Base-by-base conservation (phyloP, 805 yeast genomes). In the Barnettozyma populi region DNA sequence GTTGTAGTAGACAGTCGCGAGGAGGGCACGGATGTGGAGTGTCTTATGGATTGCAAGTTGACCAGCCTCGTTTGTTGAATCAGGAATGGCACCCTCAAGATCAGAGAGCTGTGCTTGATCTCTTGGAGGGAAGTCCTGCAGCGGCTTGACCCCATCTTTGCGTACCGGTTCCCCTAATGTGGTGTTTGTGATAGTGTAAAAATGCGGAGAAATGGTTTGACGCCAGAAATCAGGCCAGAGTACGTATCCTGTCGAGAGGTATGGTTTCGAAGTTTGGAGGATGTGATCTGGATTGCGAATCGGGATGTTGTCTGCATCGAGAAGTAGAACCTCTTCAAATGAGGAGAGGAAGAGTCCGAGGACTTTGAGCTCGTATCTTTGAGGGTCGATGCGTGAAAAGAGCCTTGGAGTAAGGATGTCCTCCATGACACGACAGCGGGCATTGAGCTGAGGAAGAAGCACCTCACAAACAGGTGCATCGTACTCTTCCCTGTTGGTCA, bases 201-300 rank as follows among this genome's bases (percentile, higher is more conserved):
- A 79, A 42, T 67, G 66, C 19, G 87, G 87, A 50, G 79, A 77
- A 23, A 86, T 80, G 7, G 86, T 79, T 57, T 86, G 71, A 18
- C 82, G 73, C 87, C 87, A 82, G 45, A 78, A 76, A 63, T 82
- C 86, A 4, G 86, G 86, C 86, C 87, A 82, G 20, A 80, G 53
- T n/a, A 81, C 64, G 46, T 80, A 64, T 1, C 78, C 75, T 14
- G 63, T 67, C 24, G 73, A 64, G 45, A 61, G 59, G 63, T 67
- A 82, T 13, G 72, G 65, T n/a, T 67, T 62, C 34, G 78, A 71
- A 1, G 65, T 65, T 20, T 35, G 23, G 39, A 82, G 72, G 40
- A 81, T 64, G 49, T 64, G 65, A 51, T 78, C 82, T 5, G 76
- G 76, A 51, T 71, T 69, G 36, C 61, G 57, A 27, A 74, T 68